Conservation (phyloP, 805 yeast species). For the Saccharomycopsis schoenii region DNA sequence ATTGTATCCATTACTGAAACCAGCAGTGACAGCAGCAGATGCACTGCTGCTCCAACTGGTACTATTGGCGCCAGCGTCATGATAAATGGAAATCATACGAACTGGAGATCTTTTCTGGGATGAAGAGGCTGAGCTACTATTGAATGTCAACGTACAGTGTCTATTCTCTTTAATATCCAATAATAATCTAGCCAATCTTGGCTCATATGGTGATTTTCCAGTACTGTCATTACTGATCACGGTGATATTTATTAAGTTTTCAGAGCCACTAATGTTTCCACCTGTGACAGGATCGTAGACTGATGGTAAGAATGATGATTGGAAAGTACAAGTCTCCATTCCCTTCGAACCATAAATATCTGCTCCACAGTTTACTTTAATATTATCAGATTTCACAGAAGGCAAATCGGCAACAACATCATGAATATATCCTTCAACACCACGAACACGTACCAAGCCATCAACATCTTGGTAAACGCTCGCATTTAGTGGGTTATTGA, state of each 20-base stretch:
- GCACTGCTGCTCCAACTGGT: neutral
- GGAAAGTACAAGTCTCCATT: constrained; percentile 21
- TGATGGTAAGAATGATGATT: constrained; percentile 34
- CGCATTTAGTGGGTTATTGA: constrained; percentile 56
- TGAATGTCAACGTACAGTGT: constrained; percentile 53
- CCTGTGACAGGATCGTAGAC: neutral
- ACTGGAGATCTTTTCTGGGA: constrained; percentile 45
- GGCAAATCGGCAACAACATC: constrained; percentile 53
- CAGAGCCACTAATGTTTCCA: constrained; percentile 25
- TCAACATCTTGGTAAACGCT: constrained; percentile 58
- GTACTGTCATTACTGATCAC: constrained; percentile 21
- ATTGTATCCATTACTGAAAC: constrained; percentile 20
- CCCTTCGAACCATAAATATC: constrained; percentile 47
- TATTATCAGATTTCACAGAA: constrained; percentile 35
- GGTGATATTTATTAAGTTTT: constrained; percentile 37
- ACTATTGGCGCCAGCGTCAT: constrained; percentile 22
- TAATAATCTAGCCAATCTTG: constrained; percentile 51
- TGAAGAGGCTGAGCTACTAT: constrained; percentile 34
- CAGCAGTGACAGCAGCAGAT: neutral
- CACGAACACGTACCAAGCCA: constrained; percentile 38
- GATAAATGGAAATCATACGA: constrained; percentile 46
- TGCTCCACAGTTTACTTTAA: constrained; percentile 37
- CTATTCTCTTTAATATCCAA: constrained; percentile 55
- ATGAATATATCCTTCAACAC: constrained; percentile 40
- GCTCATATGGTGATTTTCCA: constrained; percentile 47